Conservation (phyloP, 2,329 filamentous ascomycete genomes). For the Hymenoscyphus fraxineus region DNA sequence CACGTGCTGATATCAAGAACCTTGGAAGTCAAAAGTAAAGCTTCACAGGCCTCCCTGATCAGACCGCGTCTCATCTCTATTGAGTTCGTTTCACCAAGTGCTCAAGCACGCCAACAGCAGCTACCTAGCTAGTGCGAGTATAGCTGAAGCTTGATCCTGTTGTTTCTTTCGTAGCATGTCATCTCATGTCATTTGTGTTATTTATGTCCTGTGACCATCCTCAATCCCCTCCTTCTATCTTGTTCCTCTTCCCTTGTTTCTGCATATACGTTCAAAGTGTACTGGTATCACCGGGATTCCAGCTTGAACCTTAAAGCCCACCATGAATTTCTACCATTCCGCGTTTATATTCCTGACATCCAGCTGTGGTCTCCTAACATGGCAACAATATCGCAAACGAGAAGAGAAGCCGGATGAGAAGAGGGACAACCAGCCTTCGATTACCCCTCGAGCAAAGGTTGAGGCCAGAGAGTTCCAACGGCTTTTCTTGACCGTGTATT, state of each 20-base stretch:
- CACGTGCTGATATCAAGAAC: too few species aligned
- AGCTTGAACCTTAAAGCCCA: not conserved
- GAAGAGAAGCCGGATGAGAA: slow-evolving; percentile 22
- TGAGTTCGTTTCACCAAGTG: not conserved
- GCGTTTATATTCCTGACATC: slow-evolving; percentile 28
- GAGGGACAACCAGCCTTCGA: slow-evolving; percentile 13
- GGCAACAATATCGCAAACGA: slow-evolving; percentile 27
- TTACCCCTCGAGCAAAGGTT: slow-evolving; percentile 27
- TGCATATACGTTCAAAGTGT: too few species aligned
- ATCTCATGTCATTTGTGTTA: slow-evolving; percentile 1
- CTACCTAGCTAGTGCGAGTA: not conserved
- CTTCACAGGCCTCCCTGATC: not conserved
- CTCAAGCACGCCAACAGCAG: not conserved
- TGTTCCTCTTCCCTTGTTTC: not conserved
- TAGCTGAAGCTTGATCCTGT: not conserved
- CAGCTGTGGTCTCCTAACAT: slow-evolving; percentile 28
- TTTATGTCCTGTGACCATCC: not conserved
- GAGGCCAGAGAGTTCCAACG: slow-evolving; percentile 29
- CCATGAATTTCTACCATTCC: slow-evolving; percentile 30
- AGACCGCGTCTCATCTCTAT: not conserved
- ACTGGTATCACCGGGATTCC: not conserved
- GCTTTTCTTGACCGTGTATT: slow-evolving; percentile 43
- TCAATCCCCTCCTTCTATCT: not conserved
- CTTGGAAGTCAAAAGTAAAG: not conserved
- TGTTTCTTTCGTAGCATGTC: not conserved